A percentile compares a stretch with the other conserved stretches of the same genome.
These are phyloP conservation scores for Sutorius australiensis DNA, from an alignment of 768 basidiomycete genomes.

Conservation along the genomic window DNA sequence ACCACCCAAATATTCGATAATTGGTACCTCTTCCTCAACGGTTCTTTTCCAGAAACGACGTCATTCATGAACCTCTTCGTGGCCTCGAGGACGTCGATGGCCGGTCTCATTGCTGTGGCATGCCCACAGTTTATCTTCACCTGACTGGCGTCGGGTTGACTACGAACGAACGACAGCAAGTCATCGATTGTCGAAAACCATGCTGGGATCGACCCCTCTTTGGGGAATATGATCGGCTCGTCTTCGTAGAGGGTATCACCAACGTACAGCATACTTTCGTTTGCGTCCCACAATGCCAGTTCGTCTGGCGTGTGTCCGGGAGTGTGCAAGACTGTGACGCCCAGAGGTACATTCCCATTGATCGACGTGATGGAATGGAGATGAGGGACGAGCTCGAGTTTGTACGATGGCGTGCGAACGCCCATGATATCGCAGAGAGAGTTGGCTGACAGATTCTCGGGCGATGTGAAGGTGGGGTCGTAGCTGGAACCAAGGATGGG, in stretches of 20 bases:
- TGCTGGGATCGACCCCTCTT: constrained; percentile 46
- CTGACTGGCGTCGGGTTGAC: constrained; percentile 20
- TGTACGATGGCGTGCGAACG: constrained; percentile 44
- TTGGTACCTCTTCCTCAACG: constrained; percentile 29
- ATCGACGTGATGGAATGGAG: constrained; percentile 30
- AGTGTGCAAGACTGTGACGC: constrained; percentile 47
- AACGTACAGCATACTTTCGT: constrained; percentile 51
- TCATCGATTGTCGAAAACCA: constrained; percentile 47
- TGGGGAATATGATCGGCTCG: constrained; percentile 53
- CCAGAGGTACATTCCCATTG: constrained; percentile 23
- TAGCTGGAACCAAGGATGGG: constrained; percentile 47
- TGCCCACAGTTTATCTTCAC: constrained; percentile 51
- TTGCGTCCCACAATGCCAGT: constrained; percentile 48
- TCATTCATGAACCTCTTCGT: constrained; percentile 45
- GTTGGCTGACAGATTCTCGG: constrained; percentile 39
- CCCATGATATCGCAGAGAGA: constrained; percentile 43
- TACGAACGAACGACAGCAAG: constrained; percentile 41
- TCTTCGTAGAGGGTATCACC: constrained; percentile 57
- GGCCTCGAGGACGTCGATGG: constrained; percentile 42
- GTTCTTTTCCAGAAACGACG: constrained; percentile 41
- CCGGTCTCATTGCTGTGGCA: constrained; percentile 41
- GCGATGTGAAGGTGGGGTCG: constrained; percentile 42
- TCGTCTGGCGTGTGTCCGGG: constrained; percentile 60
- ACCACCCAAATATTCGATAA: constrained; percentile 39
- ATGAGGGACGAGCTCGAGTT: constrained; percentile 44